These are phyloP conservation scores for Podila horticola DNA, from an alignment of 192 early-diverging fungal species.

Conservation along the genomic window DNA sequence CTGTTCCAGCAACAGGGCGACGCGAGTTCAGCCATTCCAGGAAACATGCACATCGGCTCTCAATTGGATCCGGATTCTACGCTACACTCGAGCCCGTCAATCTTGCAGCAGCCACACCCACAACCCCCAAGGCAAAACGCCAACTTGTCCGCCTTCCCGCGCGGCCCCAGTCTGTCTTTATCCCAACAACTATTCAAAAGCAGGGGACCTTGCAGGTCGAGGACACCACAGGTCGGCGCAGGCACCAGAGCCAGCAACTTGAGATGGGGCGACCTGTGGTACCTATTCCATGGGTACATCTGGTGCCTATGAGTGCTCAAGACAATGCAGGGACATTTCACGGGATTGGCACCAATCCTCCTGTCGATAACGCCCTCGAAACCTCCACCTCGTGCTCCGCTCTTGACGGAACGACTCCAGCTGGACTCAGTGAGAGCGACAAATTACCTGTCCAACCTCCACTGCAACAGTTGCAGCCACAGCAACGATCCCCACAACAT, in stretches of 20 bases:
- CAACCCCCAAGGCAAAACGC: constrained; percentile 11
- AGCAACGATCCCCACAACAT: background rate
- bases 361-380: background rate
- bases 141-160: constrained; percentile 32
- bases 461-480: background rate
- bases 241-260: constrained; percentile 26
- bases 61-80: constrained; percentile 36
- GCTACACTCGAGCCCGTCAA: constrained; percentile 34
- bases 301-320: constrained; percentile 17
- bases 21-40: constrained; percentile 27
- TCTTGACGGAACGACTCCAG: background rate
- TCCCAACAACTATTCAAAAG: constrained; percentile 8
- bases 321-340: constrained; percentile 42
- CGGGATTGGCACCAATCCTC: constrained; percentile 12
- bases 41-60: constrained; percentile 20
- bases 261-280: constrained; percentile 6
- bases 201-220: background rate
- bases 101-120: constrained; percentile 21
- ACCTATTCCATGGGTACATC: constrained; percentile 20
- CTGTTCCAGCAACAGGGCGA: background rate
- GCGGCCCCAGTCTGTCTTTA: constrained; percentile 30
- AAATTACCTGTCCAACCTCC: background rate
- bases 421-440: background rate
- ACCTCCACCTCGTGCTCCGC: background rate
- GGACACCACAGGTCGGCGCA: constrained; percentile 8